phyloP scores from a whole-genome alignment of 306 rosid species.

The Erythrophleum fordii region DNA sequence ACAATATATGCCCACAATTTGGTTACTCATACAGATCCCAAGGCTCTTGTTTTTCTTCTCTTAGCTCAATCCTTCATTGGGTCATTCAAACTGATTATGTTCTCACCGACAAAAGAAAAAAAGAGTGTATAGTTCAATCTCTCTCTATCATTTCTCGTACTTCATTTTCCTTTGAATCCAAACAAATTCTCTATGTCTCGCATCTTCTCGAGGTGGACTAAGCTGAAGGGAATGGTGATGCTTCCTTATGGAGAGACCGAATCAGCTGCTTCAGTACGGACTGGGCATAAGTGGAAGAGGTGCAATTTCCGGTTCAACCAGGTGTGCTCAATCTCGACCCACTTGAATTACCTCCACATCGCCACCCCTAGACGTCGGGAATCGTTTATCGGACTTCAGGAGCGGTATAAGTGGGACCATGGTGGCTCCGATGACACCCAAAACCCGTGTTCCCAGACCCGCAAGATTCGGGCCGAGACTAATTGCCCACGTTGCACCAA shows the following conservation, averaged over 20 bases:
- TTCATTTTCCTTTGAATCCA: background rate
- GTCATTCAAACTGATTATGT: background rate
- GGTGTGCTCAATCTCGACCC: constrained; percentile 40
- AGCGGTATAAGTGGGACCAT: constrained; percentile 67
- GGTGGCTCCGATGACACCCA: constrained; percentile 56
- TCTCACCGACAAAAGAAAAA: background rate
- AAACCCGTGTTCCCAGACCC: constrained; percentile 24
- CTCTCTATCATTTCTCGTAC: background rate
- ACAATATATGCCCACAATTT: background rate
- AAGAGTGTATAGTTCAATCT: background rate
- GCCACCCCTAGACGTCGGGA: constrained; percentile 47
- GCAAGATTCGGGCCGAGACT: constrained; percentile 67
- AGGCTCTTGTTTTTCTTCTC: background rate
- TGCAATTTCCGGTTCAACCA: constrained; percentile 42
- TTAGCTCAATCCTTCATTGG: background rate
- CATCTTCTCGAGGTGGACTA: constrained; percentile 57
- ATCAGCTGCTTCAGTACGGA: background rate
- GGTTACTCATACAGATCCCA: constrained; percentile 10
- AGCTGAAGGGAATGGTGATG: constrained; percentile 36
- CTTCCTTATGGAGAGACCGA: constrained; percentile 9
- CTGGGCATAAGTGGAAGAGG: background rate
- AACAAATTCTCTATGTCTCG: constrained; percentile 45
- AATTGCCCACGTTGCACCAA: constrained; percentile 72
- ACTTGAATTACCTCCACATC: constrained; percentile 41
- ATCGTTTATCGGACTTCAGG: constrained; percentile 54